Evolutionary conservation across 768 basidiomycete species (phyloP).

Genomic region (Suillus lakei): DNA sequence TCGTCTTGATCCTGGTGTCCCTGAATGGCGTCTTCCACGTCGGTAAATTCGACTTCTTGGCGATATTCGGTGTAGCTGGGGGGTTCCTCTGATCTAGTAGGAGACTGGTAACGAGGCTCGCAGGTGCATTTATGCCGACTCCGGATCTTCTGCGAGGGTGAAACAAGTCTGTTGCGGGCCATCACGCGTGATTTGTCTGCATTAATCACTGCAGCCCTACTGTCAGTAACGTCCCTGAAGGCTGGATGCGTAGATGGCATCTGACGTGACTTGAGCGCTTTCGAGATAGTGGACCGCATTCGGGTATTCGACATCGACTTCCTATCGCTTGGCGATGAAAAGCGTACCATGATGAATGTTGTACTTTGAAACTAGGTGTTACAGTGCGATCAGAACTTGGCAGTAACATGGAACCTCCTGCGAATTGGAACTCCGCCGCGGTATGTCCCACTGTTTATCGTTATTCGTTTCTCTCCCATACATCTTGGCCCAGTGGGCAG

Average conservation of each 20-base stretch:
- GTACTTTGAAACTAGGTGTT: background rate
- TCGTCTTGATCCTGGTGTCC: slow-evolving; percentile 5
- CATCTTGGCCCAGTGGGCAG: slow-evolving; percentile 13
- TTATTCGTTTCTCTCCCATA: slow-evolving; percentile 11
- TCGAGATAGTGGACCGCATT: slow-evolving; percentile 10
- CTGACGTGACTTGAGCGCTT: slow-evolving; percentile 11
- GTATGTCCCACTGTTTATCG: slow-evolving; percentile 9
- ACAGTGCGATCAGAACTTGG: background rate
- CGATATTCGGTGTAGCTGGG: slow-evolving; percentile 3
- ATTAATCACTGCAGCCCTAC: background rate
- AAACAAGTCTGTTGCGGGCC: background rate
- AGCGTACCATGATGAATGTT: slow-evolving; percentile 15
- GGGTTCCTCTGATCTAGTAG: background rate
- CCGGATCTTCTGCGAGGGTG: background rate
- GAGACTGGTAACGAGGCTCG: background rate
- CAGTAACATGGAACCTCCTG: slow-evolving; percentile 14
- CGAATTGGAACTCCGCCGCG: slow-evolving; percentile 7
- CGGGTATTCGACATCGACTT: slow-evolving; percentile 5
- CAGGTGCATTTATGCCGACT: background rate
- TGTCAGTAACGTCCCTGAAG: slow-evolving; percentile 6
- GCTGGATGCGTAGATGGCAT: background rate
- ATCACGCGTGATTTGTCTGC: background rate
- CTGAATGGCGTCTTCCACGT: background rate
- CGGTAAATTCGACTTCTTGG: background rate
- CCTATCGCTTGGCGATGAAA: background rate